Base-by-base conservation (phyloP, 108 stramenopile genomes). In the Cyclotella atomus region DNA sequence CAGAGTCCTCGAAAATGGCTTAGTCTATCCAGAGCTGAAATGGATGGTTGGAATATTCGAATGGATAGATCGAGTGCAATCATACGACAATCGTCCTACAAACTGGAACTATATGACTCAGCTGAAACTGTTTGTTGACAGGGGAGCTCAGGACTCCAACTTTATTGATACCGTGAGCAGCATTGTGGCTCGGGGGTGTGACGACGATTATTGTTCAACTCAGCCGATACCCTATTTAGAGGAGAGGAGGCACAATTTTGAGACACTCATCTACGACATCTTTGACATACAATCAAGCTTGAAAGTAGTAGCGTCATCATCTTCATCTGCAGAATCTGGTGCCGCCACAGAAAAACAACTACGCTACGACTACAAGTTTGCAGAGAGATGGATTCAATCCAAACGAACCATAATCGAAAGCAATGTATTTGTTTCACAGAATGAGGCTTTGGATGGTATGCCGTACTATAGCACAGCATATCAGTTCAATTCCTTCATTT, bases 81-180 rank as follows among this genome's bases (percentile, higher is more conserved):
- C 64, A 15, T 55, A 78, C 44, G 27, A 50, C 10, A 67, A 67
- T 57, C 28, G 21, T 36, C 45, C 50, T 45, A 46, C 70, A 14
- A 68, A 73, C 14, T 78, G 70, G 70, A 55, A 67, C 5, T 78
- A 78, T 41, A 72, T 73, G 41, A 62, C 71, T 6, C 71, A 78
- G 24, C 34, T 78, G 17, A 72, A 78, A 44, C 3, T 62, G 17
- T 76, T 74, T 50, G 73, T 74, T 27, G 65, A 74, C 24, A 47
- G 38, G 46, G 73, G 73, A 50, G 52, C 59, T 32, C 54, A 65
- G 0, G 77, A 65, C 29, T 33, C 25, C 7, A 10, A 20, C 12
- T 78, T 78, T 65, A 78, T 78, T 25, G 77, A 78, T 34, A 64
- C 43, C 0, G 71, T 78, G 14, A 73, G 71, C 65, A 73, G 77